Conservation (phyloP, 2,329 filamentous ascomycete genomes). For the Aspergillus ibericus region DNA sequence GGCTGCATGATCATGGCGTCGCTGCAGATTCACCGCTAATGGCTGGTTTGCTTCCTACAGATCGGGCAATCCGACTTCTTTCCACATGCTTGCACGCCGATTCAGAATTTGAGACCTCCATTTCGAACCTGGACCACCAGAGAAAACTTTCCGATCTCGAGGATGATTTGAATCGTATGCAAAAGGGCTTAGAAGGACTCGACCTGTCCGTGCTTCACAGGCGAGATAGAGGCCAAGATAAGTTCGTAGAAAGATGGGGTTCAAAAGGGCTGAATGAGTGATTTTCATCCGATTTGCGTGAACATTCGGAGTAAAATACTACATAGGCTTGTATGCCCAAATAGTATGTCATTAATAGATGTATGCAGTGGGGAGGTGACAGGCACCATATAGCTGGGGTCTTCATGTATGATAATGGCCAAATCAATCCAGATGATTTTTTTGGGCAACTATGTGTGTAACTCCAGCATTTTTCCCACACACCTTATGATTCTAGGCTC, state of each 20-base stretch:
- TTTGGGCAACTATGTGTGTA: background rate
- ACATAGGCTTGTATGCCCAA: background rate
- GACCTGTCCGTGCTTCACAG: constrained; percentile 35
- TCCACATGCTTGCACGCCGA: constrained; percentile 31
- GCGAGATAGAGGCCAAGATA: constrained; percentile 30
- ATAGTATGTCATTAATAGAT: background rate
- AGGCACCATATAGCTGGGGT: background rate
- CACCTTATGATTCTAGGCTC: background rate
- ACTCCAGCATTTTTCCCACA: background rate
- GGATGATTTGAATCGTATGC: constrained; percentile 29
- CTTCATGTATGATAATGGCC: background rate
- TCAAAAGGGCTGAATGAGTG: background rate
- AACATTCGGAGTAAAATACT: too few species aligned
- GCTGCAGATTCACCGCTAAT: constrained; percentile 34
- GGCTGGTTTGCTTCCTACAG: constrained; percentile 30
- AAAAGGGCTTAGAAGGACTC: constrained; percentile 35
- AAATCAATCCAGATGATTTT: background rate
- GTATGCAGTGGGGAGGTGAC: background rate
- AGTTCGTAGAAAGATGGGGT: constrained; percentile 36
- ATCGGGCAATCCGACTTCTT: constrained; percentile 36
- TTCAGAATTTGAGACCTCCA: constrained; percentile 29
- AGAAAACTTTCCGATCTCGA: constrained; percentile 32
- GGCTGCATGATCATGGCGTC: constrained; percentile 26
- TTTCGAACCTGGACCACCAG: constrained; percentile 30
- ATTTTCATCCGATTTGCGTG: background rate